Base-by-base conservation (phyloP, 345 rosid genomes). In the Gossypium australe region DNA sequence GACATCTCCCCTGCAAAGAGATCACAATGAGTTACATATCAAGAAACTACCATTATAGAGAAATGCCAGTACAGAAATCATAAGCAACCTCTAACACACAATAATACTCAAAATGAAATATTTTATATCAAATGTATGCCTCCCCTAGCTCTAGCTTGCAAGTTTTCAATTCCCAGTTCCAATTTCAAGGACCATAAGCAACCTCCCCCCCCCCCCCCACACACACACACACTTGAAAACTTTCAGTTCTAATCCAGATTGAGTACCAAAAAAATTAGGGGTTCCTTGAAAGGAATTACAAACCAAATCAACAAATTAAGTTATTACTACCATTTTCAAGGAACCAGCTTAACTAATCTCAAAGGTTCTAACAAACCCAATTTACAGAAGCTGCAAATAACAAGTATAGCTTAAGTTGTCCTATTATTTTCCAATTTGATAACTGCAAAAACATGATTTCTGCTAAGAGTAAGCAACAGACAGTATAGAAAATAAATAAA, bases 1-100 rank as follows among this genome's bases (percentile, higher is more conserved):
- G 79, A 94, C 85, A 77, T 77, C 90, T 53, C 88, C 86, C 78
- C 97, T 94, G 43, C 60, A 76, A 51, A 57, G 11, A 44, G 68
- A 72, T 11, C 38, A 74, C 12, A 65, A 41, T 1, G 0, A 44
- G 67, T 58, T 57, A 27, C 34, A 17, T 9, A 70, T 24, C 17
- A 22, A 25, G n/a, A 29, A 64, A 63, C 43, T 45, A 44, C n/a
- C 13, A 43, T 13, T 63, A 70, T 51, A 11, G 5, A n/a, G 27
- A 49, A 52, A 67, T 13, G 38, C 38, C 38, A 34, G 38, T 34
- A 4, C 71, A 52, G 47, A 51, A 49, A 47, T 34, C 22, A 61
- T 16, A 68, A 49, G 3, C 75, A 60, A 11, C n/a, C 4, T 6
- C 17, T 53, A 3, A 22, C 10, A 11, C 16, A 51, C 45, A 51